phyloP scores from a whole-genome alignment of 202 grass and related monocot species.

The Schoenoplectus tabernaemontani region DNA sequence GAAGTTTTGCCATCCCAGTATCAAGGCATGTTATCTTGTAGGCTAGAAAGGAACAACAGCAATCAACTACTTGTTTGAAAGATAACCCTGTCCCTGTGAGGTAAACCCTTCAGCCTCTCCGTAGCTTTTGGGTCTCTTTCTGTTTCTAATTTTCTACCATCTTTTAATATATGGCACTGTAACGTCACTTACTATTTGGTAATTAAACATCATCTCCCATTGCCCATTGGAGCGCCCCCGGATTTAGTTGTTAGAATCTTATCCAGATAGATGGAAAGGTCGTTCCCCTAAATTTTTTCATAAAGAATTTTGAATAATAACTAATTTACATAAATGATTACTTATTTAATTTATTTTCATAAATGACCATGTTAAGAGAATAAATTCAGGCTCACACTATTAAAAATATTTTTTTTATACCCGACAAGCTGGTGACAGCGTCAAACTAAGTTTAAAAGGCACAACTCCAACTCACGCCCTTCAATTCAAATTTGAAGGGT shows the following conservation, averaged over 20 bases:
- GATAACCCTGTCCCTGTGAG: neutral
- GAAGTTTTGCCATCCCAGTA: neutral
- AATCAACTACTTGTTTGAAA: neutral
- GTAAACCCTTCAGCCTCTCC: neutral
- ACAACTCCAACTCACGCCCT: too few relatives aligned
- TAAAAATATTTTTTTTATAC: too few relatives aligned
- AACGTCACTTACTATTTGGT: neutral
- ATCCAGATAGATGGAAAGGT: neutral
- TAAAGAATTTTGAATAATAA: too few relatives aligned
- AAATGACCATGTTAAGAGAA: too few relatives aligned
- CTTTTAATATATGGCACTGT: conserved; percentile 9
- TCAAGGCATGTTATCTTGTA: neutral
- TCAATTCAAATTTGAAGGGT: too few relatives aligned
- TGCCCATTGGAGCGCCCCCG: neutral
- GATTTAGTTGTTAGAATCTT: neutral
- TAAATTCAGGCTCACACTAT: too few relatives aligned
- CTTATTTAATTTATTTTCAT: too few relatives aligned
- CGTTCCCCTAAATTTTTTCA: neutral
- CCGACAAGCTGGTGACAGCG: too few relatives aligned
- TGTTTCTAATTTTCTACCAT: conserved; percentile 6
- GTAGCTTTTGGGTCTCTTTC: conserved; percentile 12
- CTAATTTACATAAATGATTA: too few relatives aligned
- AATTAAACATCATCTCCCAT: neutral
- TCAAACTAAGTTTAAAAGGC: too few relatives aligned
- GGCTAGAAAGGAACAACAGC: neutral